phyloP scores from a whole-genome alignment of 495 filamentous ascomycete species.

The Neurospora sp. region DNA sequence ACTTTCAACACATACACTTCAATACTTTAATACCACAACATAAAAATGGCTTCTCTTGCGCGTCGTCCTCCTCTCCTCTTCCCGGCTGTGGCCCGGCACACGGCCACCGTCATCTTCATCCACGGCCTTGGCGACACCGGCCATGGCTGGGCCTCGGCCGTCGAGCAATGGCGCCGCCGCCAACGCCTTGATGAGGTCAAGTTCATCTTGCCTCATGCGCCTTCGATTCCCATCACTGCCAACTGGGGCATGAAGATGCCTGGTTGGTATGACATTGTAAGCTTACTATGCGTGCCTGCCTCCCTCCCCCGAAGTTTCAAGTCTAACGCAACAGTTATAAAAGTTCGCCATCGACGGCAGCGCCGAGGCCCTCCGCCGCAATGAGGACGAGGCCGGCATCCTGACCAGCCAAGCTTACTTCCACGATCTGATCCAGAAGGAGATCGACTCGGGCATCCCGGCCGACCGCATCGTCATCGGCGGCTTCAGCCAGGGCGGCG shows the following conservation, averaged over 20 bases:
- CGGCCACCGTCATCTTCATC: constrained; percentile 86
- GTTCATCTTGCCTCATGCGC: constrained; percentile 94
- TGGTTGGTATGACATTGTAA: constrained; percentile 86
- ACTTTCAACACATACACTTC: background rate
- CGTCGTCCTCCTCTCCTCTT: constrained; percentile 49
- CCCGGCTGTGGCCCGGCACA: constrained; percentile 81
- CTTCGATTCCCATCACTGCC: constrained; percentile 82
- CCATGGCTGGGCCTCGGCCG: constrained; percentile 64
- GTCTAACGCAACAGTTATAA: background rate
- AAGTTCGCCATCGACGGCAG: constrained; percentile 24
- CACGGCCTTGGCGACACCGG: constrained; percentile 72
- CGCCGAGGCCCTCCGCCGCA: constrained; percentile 33
- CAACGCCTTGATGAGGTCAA: constrained; percentile 78
- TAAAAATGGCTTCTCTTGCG: constrained; percentile 21
- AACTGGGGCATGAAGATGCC: constrained; percentile 72
- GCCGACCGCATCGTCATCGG: constrained; percentile 76
- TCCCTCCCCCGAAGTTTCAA: background rate
- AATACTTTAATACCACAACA: background rate
- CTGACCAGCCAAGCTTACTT: constrained; percentile 61
- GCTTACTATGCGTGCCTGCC: constrained; percentile 20
- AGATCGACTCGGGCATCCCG: constrained; percentile 75
- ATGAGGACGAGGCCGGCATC: constrained; percentile 75
- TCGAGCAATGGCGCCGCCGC: constrained; percentile 81
- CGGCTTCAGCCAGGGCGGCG: constrained; percentile 48
- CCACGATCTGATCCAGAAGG: constrained; percentile 68